These are phyloP conservation scores for Neoboletus subvelutipes DNA, from an alignment of 768 basidiomycete species.

Conservation along the genomic window DNA sequence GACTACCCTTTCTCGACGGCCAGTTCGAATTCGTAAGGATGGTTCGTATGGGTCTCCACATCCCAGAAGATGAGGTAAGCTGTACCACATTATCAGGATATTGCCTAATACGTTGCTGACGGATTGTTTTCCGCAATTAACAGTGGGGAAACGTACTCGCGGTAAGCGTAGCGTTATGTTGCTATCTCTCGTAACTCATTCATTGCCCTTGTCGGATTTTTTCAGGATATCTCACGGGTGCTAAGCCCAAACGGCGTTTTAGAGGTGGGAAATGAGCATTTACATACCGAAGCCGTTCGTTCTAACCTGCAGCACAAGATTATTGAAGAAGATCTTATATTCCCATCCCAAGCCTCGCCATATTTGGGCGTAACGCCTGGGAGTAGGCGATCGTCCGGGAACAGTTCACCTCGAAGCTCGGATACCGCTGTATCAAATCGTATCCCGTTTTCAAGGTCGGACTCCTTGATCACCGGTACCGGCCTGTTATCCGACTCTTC, in stretches of 20 bases:
- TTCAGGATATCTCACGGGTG: slow-evolving; percentile 66
- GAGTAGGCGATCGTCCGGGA: slow-evolving; percentile 18
- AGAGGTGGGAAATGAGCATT: slow-evolving; percentile 47
- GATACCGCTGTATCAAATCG: slow-evolving; percentile 25
- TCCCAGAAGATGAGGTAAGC: slow-evolving; percentile 69
- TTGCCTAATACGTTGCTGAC: slow-evolving; percentile 13
- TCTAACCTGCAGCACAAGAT: slow-evolving; percentile 42
- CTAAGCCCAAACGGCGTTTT: slow-evolving; percentile 60
- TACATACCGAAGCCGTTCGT: neutral
- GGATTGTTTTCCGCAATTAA: slow-evolving; percentile 11
- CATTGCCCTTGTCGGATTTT: slow-evolving; percentile 3
- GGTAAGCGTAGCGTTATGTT: slow-evolving; percentile 37
- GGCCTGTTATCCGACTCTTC: slow-evolving; percentile 16
- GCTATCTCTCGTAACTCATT: slow-evolving; percentile 17
- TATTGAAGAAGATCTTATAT: slow-evolving; percentile 72
- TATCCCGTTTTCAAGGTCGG: slow-evolving; percentile 23
- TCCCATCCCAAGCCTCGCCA: slow-evolving; percentile 46
- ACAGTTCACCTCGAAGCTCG: slow-evolving; percentile 29
- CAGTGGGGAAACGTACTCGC: slow-evolving; percentile 68
- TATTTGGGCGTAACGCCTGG: slow-evolving; percentile 4
- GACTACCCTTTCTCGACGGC: slow-evolving; percentile 55
- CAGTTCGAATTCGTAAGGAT: slow-evolving; percentile 69
- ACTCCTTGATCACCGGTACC: slow-evolving; percentile 16
- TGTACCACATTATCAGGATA: neutral
- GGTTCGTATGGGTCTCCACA: slow-evolving; percentile 59